Evolutionary conservation across 1,139 yeast genomes (phyloP), one percentile per base, ranked within the genome.

Genomic region (Saccharomyces hybrid): DNA sequence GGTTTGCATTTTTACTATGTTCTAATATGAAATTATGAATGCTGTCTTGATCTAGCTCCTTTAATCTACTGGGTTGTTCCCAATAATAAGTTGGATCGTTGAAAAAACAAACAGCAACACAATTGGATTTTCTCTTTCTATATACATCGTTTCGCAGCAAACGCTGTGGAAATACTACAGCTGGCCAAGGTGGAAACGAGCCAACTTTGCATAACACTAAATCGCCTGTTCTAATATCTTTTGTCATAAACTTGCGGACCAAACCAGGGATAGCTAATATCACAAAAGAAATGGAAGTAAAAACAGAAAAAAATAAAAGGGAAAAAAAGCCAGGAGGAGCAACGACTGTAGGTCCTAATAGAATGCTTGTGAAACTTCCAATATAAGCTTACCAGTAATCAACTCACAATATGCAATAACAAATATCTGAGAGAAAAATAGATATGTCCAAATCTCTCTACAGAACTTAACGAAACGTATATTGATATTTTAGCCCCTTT

Each of bases 121-220:
- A 59, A 27, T 63, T 60, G 16, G 59, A 50, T 50, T 63, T 58
- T 55, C 63, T 58, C 52, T 65, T 59, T 50, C 61, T 58, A 50
- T 63, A 62, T 5, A 71, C 73, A 47, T 65, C 69, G 8, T 60
- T 59, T 42, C 71, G 65, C 26, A 70, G 60, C 38, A 65, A 55
- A 41, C 68, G 58, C 50, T 67, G 70, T 7, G 73, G 73, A 41
- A 69, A 65, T 8, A 70, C 68, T 3, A 70, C 71, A 1, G 73
- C 73, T 1, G 75, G 75, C 75, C 75, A 72, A 11, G 71, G 69
- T 5, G 72, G 71, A 53, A 63, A 72, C 3, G 69, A 61, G 1
- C 69, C 70, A 31, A 70, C 70, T 53, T 70, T 70, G 49, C 73
- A 70, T 47, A 70, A 60, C 6, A 72, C 75, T 48, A 70, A 50